A percentile compares a stretch with the other conserved stretches of the same genome.
Evolutionary conservation across 495 filamentous ascomycete species (phyloP).

Genomic region (Xylaria castorea): DNA sequence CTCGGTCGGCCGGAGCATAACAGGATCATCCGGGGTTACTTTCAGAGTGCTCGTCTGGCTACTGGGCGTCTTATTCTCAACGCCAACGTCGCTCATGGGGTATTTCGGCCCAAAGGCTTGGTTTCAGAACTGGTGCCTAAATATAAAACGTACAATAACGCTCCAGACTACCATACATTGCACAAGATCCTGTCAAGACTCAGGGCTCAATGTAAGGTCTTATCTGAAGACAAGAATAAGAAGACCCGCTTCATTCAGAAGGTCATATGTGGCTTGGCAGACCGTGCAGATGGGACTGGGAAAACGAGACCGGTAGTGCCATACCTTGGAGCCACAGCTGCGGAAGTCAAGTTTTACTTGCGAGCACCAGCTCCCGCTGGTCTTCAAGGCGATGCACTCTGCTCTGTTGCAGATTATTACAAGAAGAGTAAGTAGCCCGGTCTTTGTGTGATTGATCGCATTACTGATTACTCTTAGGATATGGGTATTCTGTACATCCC

Average conservation of each 20-base stretch:
- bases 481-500: conserved; percentile 38
- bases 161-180: conserved; percentile 22
- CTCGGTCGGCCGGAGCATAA: conserved; percentile 31
- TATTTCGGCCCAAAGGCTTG: conserved; percentile 46
- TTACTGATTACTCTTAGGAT: conserved; percentile 41
- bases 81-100: conserved; percentile 58
- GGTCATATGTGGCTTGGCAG: conserved; percentile 31
- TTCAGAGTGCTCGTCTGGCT: conserved; percentile 69
- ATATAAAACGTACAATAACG: not conserved
- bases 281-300: conserved; percentile 40
- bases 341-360: conserved; percentile 56
- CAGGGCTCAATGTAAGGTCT: conserved; percentile 49
- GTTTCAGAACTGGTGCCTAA: conserved; percentile 36
- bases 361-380: conserved; percentile 32
- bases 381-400: conserved; percentile 33
- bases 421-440: conserved; percentile 35
- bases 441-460: not conserved
- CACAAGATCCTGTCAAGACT: conserved; percentile 56
- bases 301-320: conserved; percentile 44
- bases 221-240: conserved; percentile 44
- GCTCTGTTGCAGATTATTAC: conserved; percentile 46
- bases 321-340: conserved; percentile 49
- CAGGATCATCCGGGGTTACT: conserved; percentile 67
- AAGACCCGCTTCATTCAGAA: conserved; percentile 9
- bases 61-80: conserved; percentile 71